These are phyloP conservation scores for Parsonsia alboflavescens DNA, from an alignment of 257 asterid genomes.

Conservation along the genomic window DNA sequence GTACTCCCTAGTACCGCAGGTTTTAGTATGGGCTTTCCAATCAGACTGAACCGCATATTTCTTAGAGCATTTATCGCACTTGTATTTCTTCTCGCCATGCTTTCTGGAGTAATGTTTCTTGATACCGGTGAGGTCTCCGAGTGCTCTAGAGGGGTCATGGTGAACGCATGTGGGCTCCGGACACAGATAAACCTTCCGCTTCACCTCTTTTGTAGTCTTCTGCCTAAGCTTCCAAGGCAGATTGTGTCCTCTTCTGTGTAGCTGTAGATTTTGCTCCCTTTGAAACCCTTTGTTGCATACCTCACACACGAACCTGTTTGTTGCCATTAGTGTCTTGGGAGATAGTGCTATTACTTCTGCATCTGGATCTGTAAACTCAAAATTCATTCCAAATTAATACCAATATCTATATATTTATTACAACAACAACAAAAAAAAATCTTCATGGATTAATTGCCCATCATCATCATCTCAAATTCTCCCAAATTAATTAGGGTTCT, in stretches of 20 bases:
- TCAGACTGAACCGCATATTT: conserved; percentile 81
- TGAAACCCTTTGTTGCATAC: conserved; percentile 87
- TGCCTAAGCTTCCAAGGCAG: conserved; percentile 74
- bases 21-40: conserved; percentile 77
- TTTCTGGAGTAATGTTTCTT: conserved; percentile 70
- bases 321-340: conserved; percentile 78
- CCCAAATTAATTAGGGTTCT: conserved; percentile 13
- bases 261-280: conserved; percentile 80
- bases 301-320: conserved; percentile 70
- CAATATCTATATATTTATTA: too few relatives aligned
- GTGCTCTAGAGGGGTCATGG: conserved; percentile 73
- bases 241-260: conserved; percentile 77
- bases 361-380: conserved; percentile 48
- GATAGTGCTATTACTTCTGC: conserved; percentile 74
- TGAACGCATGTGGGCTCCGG: conserved; percentile 79
- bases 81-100: conserved; percentile 72
- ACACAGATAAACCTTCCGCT: conserved; percentile 63
- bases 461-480: not conserved
- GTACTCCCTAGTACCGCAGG: conserved; percentile 73
- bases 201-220: conserved; percentile 52
- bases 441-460: not conserved
- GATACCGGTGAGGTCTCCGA: conserved; percentile 83
- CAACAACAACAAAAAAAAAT: too few relatives aligned
- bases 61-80: conserved; percentile 78
- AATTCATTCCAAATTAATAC: not conserved